Percentiles rank a stretch among this genome's conserved stretches.
phyloP scores from a whole-genome alignment of 2,329 filamentous ascomycete genomes.

The Paecilomyces sp. region DNA sequence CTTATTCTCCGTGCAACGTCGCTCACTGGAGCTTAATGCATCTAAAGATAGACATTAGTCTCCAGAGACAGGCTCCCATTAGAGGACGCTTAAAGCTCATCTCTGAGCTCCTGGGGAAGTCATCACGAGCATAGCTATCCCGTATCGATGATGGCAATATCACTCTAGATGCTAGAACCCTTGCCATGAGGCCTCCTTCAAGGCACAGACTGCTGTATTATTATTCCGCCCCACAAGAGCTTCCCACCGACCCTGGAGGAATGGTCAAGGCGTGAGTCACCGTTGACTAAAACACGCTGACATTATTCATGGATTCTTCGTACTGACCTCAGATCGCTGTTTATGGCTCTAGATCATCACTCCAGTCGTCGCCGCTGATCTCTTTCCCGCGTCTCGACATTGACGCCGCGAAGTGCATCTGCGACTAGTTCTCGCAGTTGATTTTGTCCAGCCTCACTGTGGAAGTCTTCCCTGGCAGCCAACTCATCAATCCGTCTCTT shows the following conservation, averaged over 20 bases:
- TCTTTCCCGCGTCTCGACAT: slow-evolving; percentile 52
- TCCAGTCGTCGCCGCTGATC: slow-evolving; percentile 57
- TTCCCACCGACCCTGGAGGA: background rate
- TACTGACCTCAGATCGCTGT: background rate
- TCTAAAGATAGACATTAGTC: background rate
- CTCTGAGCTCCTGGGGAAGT: no score
- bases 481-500: slow-evolving; percentile 81
- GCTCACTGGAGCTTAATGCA: background rate
- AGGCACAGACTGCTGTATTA: background rate
- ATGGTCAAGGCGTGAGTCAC: background rate
- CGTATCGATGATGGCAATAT: no score
- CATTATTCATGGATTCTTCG: background rate
- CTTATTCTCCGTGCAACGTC: no score
- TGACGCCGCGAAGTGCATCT: slow-evolving; percentile 67
- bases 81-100: no score
- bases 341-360: slow-evolving; percentile 28
- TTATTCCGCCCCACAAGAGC: background rate
- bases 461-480: slow-evolving; percentile 74
- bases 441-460: slow-evolving; percentile 70
- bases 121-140: background rate
- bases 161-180: background rate
- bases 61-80: background rate
- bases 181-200: background rate
- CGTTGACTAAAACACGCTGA: background rate
- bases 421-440: slow-evolving; percentile 71